phyloP scores from a whole-genome alignment of 2,329 filamentous ascomycete species.

The Pseudogymnoascus verrucosus region DNA sequence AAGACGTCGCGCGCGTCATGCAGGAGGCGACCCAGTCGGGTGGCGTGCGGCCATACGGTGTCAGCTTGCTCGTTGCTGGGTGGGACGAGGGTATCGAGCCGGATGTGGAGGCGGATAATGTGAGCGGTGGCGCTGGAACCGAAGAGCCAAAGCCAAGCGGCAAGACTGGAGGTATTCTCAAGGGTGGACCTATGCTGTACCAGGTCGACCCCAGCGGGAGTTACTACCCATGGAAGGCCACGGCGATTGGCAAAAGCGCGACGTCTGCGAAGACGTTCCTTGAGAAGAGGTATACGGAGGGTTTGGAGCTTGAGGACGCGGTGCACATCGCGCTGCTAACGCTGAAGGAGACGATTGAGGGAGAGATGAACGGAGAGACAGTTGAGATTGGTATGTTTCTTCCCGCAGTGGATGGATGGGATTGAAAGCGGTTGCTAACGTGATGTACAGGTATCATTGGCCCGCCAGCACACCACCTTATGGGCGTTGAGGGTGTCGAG shows the following conservation, averaged over 20 bases:
- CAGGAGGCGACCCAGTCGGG: constrained; percentile 98
- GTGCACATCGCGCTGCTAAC: constrained; percentile 97
- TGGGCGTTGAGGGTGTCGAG: constrained; percentile 85
- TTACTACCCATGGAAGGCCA: constrained; percentile 99
- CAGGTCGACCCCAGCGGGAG: constrained; percentile 98
- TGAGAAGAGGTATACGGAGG: constrained; percentile 98
- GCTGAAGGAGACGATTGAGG: constrained; percentile 97
- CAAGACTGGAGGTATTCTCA: constrained; percentile 92
- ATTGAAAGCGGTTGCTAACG: constrained; percentile 18
- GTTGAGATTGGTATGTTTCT: constrained; percentile 75
- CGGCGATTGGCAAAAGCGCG: constrained; percentile 96
- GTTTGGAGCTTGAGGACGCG: constrained; percentile 92
- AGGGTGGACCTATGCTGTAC: constrained; percentile 94
- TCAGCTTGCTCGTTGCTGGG: constrained; percentile 88
- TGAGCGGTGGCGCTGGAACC: constrained; percentile 41
- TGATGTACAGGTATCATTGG: constrained; percentile 72
- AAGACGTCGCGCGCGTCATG: constrained; percentile 96
- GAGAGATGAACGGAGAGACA: constrained; percentile 97
- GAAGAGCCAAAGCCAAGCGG: constrained; percentile 66
- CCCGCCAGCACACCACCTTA: constrained; percentile 82
- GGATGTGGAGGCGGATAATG: constrained; percentile 59
- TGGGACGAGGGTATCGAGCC: constrained; percentile 97
- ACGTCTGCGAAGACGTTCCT: constrained; percentile 98
- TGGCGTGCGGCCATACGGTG: constrained; percentile 93
- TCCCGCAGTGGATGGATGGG: neutral